Percentiles rank a stretch among this genome's conserved stretches.
phyloP scores from a whole-genome alignment of 1,139 yeast species.

The Candida sanyaensis region DNA sequence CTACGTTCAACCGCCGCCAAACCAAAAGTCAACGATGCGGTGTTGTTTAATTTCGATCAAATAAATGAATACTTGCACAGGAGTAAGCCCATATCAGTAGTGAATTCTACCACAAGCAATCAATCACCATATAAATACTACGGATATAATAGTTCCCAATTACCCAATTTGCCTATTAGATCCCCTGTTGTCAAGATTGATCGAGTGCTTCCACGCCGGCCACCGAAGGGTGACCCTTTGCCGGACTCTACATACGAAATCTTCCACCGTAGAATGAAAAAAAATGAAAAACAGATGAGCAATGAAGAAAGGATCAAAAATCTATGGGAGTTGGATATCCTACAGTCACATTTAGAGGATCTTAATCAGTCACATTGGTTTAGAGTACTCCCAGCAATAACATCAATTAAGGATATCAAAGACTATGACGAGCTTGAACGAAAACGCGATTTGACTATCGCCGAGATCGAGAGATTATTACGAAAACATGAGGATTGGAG shows the following conservation, averaged over 20 bases:
- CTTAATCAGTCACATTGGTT: slow-evolving; percentile 60
- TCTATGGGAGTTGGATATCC: slow-evolving; percentile 51
- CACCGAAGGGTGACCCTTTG: slow-evolving; percentile 39
- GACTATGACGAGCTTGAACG: slow-evolving; percentile 49
- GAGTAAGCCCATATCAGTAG: slow-evolving; percentile 22
- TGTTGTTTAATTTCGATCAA: slow-evolving; percentile 35
- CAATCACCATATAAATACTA: slow-evolving; percentile 4
- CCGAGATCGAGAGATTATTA: slow-evolving; percentile 50
- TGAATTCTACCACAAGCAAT: slow-evolving; percentile 4
- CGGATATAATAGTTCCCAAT: slow-evolving; percentile 10
- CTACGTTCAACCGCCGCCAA: slow-evolving; percentile 43
- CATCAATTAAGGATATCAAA: slow-evolving; percentile 49
- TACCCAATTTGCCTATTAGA: slow-evolving; percentile 9
- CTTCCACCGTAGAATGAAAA: slow-evolving; percentile 65
- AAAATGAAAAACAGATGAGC: slow-evolving; percentile 65
- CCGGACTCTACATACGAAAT: slow-evolving; percentile 44
- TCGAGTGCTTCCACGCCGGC: slow-evolving; percentile 21
- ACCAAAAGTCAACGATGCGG: slow-evolving; percentile 19
- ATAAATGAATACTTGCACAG: slow-evolving; percentile 27
- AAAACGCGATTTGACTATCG: slow-evolving; percentile 54
- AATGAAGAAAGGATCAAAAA: slow-evolving; percentile 56
- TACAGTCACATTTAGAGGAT: slow-evolving; percentile 44
- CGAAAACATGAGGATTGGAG: slow-evolving; percentile 50
- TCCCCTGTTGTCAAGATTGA: slow-evolving; percentile 8
- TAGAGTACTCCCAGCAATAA: slow-evolving; percentile 50